phyloP scores from a whole-genome alignment of 2,329 filamentous ascomycete species.

The Aspergillus versicolor region DNA sequence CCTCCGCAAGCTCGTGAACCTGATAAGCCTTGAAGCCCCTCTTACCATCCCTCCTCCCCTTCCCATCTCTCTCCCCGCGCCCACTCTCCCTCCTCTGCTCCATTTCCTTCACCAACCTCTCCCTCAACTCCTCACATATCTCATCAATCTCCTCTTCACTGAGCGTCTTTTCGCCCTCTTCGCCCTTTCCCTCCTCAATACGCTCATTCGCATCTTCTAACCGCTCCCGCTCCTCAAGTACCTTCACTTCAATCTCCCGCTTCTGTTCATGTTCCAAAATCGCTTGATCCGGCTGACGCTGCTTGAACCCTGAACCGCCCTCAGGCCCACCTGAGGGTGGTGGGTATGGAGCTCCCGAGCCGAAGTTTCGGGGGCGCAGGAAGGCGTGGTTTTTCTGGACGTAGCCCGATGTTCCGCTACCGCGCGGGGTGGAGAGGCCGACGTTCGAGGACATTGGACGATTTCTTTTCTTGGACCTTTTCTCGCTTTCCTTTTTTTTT shows the following conservation, averaged over 20 bases:
- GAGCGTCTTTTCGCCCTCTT: slow-evolving; percentile 22
- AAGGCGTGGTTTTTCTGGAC: slow-evolving; percentile 94
- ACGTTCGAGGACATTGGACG: slow-evolving; percentile 87
- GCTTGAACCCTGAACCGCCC: slow-evolving; percentile 53
- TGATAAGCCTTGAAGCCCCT: slow-evolving; percentile 80
- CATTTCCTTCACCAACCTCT: slow-evolving; percentile 60
- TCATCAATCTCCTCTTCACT: slow-evolving; percentile 91
- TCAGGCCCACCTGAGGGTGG: slow-evolving; percentile 17
- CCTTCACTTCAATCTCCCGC: slow-evolving; percentile 87
- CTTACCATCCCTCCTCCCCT: slow-evolving; percentile 32
- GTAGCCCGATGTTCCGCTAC: slow-evolving; percentile 94
- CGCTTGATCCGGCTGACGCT: slow-evolving; percentile 84
- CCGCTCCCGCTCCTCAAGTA: slow-evolving; percentile 83
- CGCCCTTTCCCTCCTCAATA: slow-evolving; percentile 66
- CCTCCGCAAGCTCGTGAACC: slow-evolving; percentile 92
- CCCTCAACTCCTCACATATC: slow-evolving; percentile 65
- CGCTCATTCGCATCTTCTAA: slow-evolving; percentile 75
- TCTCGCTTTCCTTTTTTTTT: not conserved
- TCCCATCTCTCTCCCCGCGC: slow-evolving; percentile 19
- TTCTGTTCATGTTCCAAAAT: slow-evolving; percentile 94
- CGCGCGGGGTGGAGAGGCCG: slow-evolving; percentile 88
- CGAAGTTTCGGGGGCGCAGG: slow-evolving; percentile 73
- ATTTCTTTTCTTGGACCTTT: slow-evolving; percentile 42
- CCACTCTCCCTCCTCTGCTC: slow-evolving; percentile 43
- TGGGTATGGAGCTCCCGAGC: slow-evolving; percentile 70